Evolutionary conservation across 768 basidiomycete genomes (phyloP), one percentile per base, ranked within the genome.

Genomic region (Leucosporidium yakuticum): DNA sequence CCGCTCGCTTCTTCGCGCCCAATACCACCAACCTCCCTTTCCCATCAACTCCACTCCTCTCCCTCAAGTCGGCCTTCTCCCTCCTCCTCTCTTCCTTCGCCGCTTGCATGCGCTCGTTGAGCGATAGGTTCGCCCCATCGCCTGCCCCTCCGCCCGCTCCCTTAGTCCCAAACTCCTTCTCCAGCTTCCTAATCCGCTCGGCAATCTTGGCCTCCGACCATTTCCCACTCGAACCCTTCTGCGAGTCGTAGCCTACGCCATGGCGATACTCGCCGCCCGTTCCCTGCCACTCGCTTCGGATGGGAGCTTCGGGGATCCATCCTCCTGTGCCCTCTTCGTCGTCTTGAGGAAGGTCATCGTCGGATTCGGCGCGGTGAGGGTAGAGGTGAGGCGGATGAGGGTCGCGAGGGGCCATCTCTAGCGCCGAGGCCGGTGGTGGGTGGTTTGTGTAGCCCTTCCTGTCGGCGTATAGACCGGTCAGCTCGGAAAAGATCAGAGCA

Each of bases 241-340:
- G 11, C 19, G 5, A 1, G 31, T 68, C 62, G 58, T 27, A 68
- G 0, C 67, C 67, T 7, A 68, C 67, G 19, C 67, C 67, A 39
- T 60, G 58, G 1, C 19, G 51, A 25, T 68, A 68, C 49, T 50
- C 50, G 19, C 56, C 61, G 20, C 34, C 17, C 15, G 29, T 15
- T n/a, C 27, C 21, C 9, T 54, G 23, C 36, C 20, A 27, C 29
- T 54, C 34, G 29, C 19, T n/a, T 29, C 14, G 21, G 15, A 27
- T n/a, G n/a, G 17, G 27, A 12, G 55, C 31, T 17, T 48, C 39
- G 1, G 4, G n/a, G 7, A 53, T 34, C 62, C 62, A 63, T 23
- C 62, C 53, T 6, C 25, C 54, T 27, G 1, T 25, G 36, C 15
- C 47, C 12, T 62, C 60, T 8, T 53, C 50, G 23, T 62, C 61